Percentiles rank a stretch among this genome's conserved stretches.
Conservation (phyloP, 495 filamentous ascomycete species). For the Elaphomyces granulatus region DNA sequence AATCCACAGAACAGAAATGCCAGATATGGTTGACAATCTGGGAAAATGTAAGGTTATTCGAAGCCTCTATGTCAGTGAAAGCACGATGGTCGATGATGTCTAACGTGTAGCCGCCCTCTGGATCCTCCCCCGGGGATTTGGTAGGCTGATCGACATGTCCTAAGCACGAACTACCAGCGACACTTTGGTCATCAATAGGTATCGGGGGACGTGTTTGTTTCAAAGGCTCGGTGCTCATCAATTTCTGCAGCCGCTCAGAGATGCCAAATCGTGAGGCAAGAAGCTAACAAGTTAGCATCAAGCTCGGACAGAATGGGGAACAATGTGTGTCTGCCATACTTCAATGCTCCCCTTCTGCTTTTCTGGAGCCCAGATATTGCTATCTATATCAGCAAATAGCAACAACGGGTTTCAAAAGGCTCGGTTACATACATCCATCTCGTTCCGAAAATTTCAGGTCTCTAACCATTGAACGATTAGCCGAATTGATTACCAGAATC, state of each 20-base stretch:
- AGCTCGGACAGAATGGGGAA: not conserved
- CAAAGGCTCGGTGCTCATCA: slow-evolving; percentile 47
- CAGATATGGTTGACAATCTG: slow-evolving; percentile 46
- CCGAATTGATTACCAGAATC: not conserved
- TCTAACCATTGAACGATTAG: slow-evolving; percentile 12
- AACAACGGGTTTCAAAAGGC: too few species aligned
- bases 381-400: slow-evolving; percentile 13
- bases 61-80: slow-evolving; percentile 14
- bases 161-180: slow-evolving; percentile 5
- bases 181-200: not conserved
- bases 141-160: slow-evolving; percentile 4
- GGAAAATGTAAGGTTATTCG: slow-evolving; percentile 24
- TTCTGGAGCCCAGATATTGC: slow-evolving; percentile 61
- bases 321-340: slow-evolving; percentile 13
- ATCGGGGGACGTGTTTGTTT: slow-evolving; percentile 9
- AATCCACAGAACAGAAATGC: slow-evolving; percentile 51
- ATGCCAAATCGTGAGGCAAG: slow-evolving; percentile 48
- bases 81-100: slow-evolving; percentile 14
- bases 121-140: slow-evolving; percentile 13
- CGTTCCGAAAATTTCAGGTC: slow-evolving; percentile 29
- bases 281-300: slow-evolving; percentile 6
- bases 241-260: slow-evolving; percentile 47
- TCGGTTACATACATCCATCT: slow-evolving; percentile 52
- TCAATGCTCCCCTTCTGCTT: slow-evolving; percentile 40
- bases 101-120: slow-evolving; percentile 22